These are phyloP conservation scores for Coemansia javaensis DNA, from an alignment of 192 early-diverging fungal genomes.

Conservation along the genomic window DNA sequence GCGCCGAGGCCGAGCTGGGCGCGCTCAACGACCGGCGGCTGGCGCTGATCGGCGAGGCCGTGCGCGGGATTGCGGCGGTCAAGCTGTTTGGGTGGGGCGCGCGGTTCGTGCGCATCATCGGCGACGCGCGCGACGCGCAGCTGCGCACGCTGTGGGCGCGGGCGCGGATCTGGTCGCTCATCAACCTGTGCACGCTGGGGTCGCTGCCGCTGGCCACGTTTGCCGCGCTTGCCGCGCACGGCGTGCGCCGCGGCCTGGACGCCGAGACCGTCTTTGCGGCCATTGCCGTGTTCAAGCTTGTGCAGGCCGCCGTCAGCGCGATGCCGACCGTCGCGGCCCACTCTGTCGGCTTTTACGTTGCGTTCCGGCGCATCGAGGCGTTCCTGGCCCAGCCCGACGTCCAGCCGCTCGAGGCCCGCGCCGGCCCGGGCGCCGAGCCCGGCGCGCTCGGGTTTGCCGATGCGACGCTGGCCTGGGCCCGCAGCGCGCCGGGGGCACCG, in stretches of 20 bases:
- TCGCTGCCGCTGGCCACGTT: slow-evolving; percentile 57
- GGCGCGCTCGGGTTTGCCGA: slow-evolving; percentile 47
- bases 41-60: slow-evolving; percentile 68
- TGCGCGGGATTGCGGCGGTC: slow-evolving; percentile 81
- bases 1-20: slow-evolving; percentile 55
- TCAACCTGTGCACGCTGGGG: slow-evolving; percentile 56
- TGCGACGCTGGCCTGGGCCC: slow-evolving; percentile 28
- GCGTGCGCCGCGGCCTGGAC: slow-evolving; percentile 51
- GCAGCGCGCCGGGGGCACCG: slow-evolving; percentile 9
- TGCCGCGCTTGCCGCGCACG: slow-evolving; percentile 57
- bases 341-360: slow-evolving; percentile 57
- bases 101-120: slow-evolving; percentile 68
- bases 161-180: slow-evolving; percentile 49
- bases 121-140: slow-evolving; percentile 56
- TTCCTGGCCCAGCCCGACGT: slow-evolving; percentile 73
- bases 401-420: slow-evolving; percentile 32
- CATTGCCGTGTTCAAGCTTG: slow-evolving; percentile 66
- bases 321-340: slow-evolving; percentile 54
- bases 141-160: slow-evolving; percentile 48
- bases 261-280: slow-evolving; percentile 66
- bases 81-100: slow-evolving; percentile 88
- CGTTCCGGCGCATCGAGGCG: slow-evolving; percentile 60
- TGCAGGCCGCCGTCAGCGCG: slow-evolving; percentile 57
- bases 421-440: neutral
- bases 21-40: slow-evolving; percentile 67